Evolutionary conservation across 2,329 filamentous ascomycete species (phyloP), one percentile per base, ranked within the genome.

Genomic region (Diplodia seriata): DNA sequence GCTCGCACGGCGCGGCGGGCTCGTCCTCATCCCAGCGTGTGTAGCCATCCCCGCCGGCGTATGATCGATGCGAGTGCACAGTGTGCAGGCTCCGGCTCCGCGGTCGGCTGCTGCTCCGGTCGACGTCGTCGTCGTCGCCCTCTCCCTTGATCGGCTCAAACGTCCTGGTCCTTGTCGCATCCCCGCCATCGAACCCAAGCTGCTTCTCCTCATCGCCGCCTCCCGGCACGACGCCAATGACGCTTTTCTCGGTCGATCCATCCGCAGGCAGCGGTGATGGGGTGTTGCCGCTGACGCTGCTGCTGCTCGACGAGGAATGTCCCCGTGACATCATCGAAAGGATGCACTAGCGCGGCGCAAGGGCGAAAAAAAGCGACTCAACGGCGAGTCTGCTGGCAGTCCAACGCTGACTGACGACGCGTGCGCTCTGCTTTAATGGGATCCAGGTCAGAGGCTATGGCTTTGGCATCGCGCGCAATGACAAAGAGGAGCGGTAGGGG

Each of bases 31-130:
- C 71, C 69, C 77, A 74, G 69, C 72, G 76, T 11, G 76, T 78
- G 70, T 79, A 80, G 49, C 78, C 78, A 57, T 80, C 77, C 56
- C 73, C 74, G 15, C 74, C 77, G 26, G 76, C 77, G 68, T 77
- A 74, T 7, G 78, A 80, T 51, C 57, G 66, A 53, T 67, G 66
- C 33, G 66, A 67, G 20, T 62, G 56, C 31, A 67, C 66, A 18
- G 47, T 59, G 23, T 62, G 66, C 56, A 67, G 47, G 49, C 66
- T 67, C 29, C 62, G 50, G 59, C 59, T 63, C 43, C 50, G 59
- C 20, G 59, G 59, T 47, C 59, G 59, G 31, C 59, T 12, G 33
- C 31, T 33, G 31, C 23, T 26, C 23, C 23, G 23, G 23, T 31
- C 11, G 47, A 29, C 7, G 15, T 33, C 43, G n/a, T 12, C 31